Evolutionary conservation across 2,329 filamentous ascomycete genomes (phyloP), one percentile per base, ranked within the genome.

Genomic region (Cordyceps farinosa): DNA sequence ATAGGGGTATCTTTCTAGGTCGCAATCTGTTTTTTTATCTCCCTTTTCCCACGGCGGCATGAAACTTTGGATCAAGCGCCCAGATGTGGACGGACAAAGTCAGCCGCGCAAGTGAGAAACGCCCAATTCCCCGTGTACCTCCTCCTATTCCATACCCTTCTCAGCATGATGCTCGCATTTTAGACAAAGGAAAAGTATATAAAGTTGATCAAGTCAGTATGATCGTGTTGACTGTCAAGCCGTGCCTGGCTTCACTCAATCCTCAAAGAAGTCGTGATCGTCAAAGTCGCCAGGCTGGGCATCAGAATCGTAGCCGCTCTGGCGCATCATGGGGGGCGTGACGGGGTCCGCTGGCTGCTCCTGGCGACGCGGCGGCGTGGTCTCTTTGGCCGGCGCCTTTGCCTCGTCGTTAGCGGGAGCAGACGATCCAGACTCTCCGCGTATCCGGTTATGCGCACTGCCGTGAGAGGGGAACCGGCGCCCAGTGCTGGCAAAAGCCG

Each of bases 301-400:
- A 71, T 89, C 86, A 36, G 79, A 79, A 70, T 89, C 86, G 71
- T 88, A 89, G 38, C 79, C 79, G 64, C 79, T 80, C 40, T 80
- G 73, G 40, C 78, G 78, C 82, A 86, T 84, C 83, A 88, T 87
- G 0, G 84, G 84, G 34, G 86, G 85, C 62, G 86, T 88, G 65
- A 82, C 77, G 6, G 83, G 84, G 50, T 77, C 76, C 17, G 71
- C 68, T 68, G 70, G 70, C n/a, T 70, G 67, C 36, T 63, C 67
- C 66, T 76, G 72, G 63, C 74, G 74, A 30, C 75, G 78, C 29
- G 77, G 77, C 60, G 77, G 76, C 1, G 84, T 80, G 13, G 80
- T 81, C 34, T 72, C 76, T 34, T 72, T 71, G 29, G 72, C 69
- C 2, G 77, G 72, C 66, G 75, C 73, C 64, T 78, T 78, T 60